Percentiles rank a stretch among this genome's conserved stretches.
These are phyloP conservation scores for Aphanomyces cochlioides DNA, from an alignment of 352 stramenopile species.

Conservation along the genomic window DNA sequence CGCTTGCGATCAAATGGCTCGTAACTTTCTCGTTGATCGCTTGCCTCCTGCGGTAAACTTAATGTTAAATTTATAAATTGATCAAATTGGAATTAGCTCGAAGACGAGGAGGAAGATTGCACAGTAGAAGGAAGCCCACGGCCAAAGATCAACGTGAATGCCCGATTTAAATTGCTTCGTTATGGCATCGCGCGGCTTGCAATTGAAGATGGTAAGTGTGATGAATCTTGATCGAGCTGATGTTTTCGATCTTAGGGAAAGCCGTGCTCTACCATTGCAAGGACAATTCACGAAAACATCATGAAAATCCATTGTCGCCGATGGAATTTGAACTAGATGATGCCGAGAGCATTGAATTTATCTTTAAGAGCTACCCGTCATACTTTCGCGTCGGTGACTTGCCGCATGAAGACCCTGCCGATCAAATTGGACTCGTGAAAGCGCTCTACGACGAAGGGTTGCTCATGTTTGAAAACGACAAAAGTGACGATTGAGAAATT, in stretches of 20 bases:
- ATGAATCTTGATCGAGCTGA: neutral
- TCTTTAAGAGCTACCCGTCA: conserved; percentile 66
- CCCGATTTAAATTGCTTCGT: conserved; percentile 65
- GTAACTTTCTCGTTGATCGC: conserved; percentile 74
- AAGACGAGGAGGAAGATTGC: conserved; percentile 77
- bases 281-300: conserved; percentile 72
- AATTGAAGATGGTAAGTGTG: conserved; percentile 53
- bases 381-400: conserved; percentile 75
- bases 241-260: conserved; percentile 32
- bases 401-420: conserved; percentile 63
- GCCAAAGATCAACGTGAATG: conserved; percentile 80
- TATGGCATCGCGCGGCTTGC: conserved; percentile 66
- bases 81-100: conserved; percentile 33
- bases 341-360: conserved; percentile 74
- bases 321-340: conserved; percentile 79
- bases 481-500: neutral
- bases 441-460: conserved; percentile 75
- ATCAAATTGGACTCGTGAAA: conserved; percentile 65
- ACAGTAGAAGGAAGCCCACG: conserved; percentile 67
- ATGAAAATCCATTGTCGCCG: conserved; percentile 62
- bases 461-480: conserved; percentile 62
- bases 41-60: conserved; percentile 45
- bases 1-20: conserved; percentile 75
- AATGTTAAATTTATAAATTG: neutral
- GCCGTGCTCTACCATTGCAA: conserved; percentile 74